Evolutionary conservation across 306 rosid genomes (phyloP), one percentile per base, ranked within the genome.

Genomic region (Pterocarpus santalinus): DNA sequence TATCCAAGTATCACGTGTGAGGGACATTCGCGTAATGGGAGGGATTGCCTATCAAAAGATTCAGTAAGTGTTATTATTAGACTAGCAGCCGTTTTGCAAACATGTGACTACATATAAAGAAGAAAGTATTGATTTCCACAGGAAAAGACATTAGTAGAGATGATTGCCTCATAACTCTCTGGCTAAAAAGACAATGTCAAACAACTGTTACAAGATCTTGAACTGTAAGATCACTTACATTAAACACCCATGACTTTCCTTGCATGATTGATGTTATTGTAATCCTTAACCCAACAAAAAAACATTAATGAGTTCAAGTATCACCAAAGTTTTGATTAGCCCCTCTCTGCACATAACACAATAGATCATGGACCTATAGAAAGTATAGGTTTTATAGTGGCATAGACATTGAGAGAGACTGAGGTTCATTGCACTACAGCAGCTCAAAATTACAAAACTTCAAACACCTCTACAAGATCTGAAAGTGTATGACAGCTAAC

Each of bases 1-100:
- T 83, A 94, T 87, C 98, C 98, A 94, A 14, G 98, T 90, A 86
- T 88, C 94, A 82, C 90, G 95, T 74, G 98, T 87, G 66, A 94
- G 98, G 61, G 98, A 97, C 98, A 92, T 91, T 79, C 98, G 88
- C 3, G 97, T 92, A 84, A 94, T 69, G 60, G 98, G 98, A 84
- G 98, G 98, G 80, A 94, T 94, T 4, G 97, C 97, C 98, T 94
- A 85, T 57, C 78, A 83, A 82, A 51, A 77, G 60, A 76, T 69
- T 16, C 32, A 75, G 67, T 47, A 68, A 46, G 72, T 69, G 69
- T 70, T 17, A 84, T 72, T 44, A 80, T 78, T 43, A 76, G 64
- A 78, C 55, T 60, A 84, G 58, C 9, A 64, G 84, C 80, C 57
- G 78, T 38, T 46, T 69, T 35, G 72, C 77, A 65, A 85, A 57